Evolutionary conservation across 2,329 filamentous ascomycete species (phyloP), one percentile per base, ranked within the genome.

Genomic region (Fusarium transvaalense): DNA sequence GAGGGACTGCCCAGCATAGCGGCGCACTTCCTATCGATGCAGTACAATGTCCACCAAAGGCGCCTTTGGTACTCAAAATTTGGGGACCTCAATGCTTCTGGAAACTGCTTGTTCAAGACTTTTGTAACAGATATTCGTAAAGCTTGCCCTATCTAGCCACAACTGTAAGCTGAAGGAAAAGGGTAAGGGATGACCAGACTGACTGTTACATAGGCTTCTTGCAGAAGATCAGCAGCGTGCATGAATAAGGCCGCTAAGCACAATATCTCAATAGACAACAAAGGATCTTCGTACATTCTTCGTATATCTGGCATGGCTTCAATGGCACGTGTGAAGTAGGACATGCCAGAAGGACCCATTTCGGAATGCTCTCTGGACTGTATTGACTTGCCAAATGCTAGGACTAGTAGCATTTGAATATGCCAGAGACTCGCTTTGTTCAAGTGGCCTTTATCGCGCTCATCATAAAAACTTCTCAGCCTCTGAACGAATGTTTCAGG

Each of bases 21-120:
- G 15, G 68, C 65, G 19, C 61, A 69, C 23, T 71, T 71, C 10
- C 69, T 62, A 13, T 71, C 69, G 7, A 71, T 71, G 12, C 69
- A 71, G 37, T 71, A 71, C 5, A 69, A 59, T 12, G 65, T 64
- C 69, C 68, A 71, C 69, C 65, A 71, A 6, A 71, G 53, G 6
- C 56, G 61, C 14, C 68, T 63, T 43, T 56, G 59, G 37, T 71
- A 64, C 54, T 67, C 62, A 4, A 64, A 50, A 27, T 64, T 64
- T 19, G 62, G 31, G 1, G 65, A 64, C 29, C 51, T 65, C 34
- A 67, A 27, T 2, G 52, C 61, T 55, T 71, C 68, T 0, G 68
- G 61, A 23, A 71, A 65, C n/a, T 56, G 42, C 32, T 66, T 50
- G 23, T 71, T 68, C 34, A 71, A 31, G 2, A 62, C 56, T 32